phyloP scores from a whole-genome alignment of 2,329 filamentous ascomycete species.

The Aspergillus melleus region DNA sequence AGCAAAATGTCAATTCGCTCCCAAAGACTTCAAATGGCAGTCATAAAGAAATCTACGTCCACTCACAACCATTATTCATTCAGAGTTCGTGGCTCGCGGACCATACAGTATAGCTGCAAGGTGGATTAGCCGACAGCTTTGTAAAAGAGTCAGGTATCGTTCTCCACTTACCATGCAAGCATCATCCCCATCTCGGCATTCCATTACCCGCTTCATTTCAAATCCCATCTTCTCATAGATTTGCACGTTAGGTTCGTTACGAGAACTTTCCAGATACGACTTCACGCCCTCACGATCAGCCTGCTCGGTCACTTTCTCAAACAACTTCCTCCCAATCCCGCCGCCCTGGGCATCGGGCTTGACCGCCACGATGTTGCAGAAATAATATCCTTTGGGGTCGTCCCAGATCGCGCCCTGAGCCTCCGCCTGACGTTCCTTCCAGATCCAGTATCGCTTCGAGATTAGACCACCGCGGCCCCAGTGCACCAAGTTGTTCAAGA shows the following conservation, averaged over 20 bases:
- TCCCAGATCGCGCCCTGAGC: slow-evolving; percentile 66
- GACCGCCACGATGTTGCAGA: slow-evolving; percentile 75
- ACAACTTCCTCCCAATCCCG: slow-evolving; percentile 65
- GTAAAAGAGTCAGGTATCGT: slow-evolving; percentile 1
- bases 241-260: slow-evolving; percentile 66
- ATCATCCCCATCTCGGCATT: slow-evolving; percentile 64
- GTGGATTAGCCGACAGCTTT: not conserved
- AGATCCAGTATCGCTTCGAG: slow-evolving; percentile 69
- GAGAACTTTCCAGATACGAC: slow-evolving; percentile 72
- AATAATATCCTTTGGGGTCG: slow-evolving; percentile 70
- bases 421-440: slow-evolving; percentile 67
- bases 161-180: slow-evolving; percentile 49
- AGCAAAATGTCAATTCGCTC: not conserved
- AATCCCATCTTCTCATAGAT: slow-evolving; percentile 74
- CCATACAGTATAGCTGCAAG: slow-evolving; percentile 21
- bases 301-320: slow-evolving; percentile 62
- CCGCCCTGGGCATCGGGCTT: slow-evolving; percentile 65
- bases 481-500: slow-evolving; percentile 66
- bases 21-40: no score
- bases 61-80: not conserved
- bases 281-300: slow-evolving; percentile 65
- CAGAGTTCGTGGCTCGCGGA: slow-evolving; percentile 16
- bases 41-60: not conserved
- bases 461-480: slow-evolving; percentile 66
- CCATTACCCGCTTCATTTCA: slow-evolving; percentile 63